Evolutionary conservation across 768 basidiomycete genomes (phyloP).

Genomic region (Macrolepiota albuminosa): DNA sequence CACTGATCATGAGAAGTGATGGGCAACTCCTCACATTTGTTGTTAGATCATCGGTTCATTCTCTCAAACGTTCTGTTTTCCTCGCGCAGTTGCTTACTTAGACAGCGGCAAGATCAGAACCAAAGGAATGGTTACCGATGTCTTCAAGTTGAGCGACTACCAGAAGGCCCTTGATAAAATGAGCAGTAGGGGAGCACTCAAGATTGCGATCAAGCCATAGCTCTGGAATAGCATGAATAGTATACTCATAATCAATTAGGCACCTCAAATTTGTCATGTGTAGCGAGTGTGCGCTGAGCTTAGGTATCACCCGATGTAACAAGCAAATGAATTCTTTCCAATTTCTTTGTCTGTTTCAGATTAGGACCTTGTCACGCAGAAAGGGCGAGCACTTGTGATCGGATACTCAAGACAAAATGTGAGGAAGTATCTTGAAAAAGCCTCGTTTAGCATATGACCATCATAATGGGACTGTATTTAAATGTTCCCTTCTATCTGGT

Average conservation of each 20-base stretch:
- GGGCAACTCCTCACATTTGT: neutral
- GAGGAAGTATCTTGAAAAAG: no score
- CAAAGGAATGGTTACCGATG: constrained; percentile 68
- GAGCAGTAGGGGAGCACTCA: constrained; percentile 55
- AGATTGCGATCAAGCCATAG: constrained; percentile 57
- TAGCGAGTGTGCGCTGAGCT: neutral
- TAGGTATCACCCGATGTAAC: no score
- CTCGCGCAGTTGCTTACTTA: constrained; percentile 83
- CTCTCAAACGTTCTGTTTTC: constrained; percentile 87
- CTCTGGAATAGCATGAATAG: constrained; percentile 2
- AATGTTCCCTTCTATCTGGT: no score
- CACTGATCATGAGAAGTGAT: neutral
- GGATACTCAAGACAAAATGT: no score
- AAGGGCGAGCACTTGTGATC: no score
- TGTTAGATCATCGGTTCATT: constrained; percentile 84
- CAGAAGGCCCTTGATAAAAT: constrained; percentile 71
- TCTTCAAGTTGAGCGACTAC: constrained; percentile 65
- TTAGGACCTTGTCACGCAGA: no score
- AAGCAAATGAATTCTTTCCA: no score
- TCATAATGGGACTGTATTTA: no score
- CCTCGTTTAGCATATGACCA: no score
- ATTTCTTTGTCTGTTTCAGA: no score
- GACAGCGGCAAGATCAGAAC: constrained; percentile 81
- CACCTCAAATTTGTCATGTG: neutral
- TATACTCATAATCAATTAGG: neutral